Evolutionary conservation across 164 flowering plant genomes (phyloP).

Genomic region (Litsea cubeba): DNA sequence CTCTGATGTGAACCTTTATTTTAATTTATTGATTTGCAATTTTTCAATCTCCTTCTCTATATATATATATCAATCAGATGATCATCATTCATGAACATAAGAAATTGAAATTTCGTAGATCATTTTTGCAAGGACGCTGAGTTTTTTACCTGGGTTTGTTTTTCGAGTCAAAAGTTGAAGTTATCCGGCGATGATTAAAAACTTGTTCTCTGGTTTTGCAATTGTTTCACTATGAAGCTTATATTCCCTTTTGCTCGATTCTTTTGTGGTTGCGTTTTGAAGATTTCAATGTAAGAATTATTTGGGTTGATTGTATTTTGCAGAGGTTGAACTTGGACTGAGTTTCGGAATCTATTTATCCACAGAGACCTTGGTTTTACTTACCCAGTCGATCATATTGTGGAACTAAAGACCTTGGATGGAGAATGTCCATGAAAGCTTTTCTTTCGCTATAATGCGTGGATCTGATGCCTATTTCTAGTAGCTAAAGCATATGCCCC

Average conservation of each 20-base stretch:
- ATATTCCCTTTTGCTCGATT: background rate
- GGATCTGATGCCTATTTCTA: slow-evolving; percentile 9
- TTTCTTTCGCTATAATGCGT: background rate
- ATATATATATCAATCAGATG: background rate
- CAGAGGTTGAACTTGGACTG: slow-evolving; percentile 4
- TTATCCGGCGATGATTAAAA: background rate
- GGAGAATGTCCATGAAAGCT: background rate
- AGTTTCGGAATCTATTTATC: background rate
- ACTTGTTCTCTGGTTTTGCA: background rate
- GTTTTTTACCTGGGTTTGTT: background rate
- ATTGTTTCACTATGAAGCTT: background rate
- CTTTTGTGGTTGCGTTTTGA: no score
- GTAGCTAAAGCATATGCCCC: slow-evolving; percentile 1
- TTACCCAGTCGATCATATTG: background rate
- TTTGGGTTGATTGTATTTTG: background rate
- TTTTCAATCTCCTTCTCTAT: background rate
- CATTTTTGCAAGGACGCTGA: background rate
- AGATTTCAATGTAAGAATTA: background rate
- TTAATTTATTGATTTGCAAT: background rate
- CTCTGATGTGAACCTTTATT: background rate
- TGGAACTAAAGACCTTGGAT: background rate
- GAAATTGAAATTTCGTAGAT: background rate
- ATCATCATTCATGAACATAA: background rate
- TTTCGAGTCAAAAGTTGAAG: background rate
- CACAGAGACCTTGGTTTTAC: background rate